Conservation (phyloP, 2,329 filamentous ascomycete genomes). For the Phaeosphaeria sp. region DNA sequence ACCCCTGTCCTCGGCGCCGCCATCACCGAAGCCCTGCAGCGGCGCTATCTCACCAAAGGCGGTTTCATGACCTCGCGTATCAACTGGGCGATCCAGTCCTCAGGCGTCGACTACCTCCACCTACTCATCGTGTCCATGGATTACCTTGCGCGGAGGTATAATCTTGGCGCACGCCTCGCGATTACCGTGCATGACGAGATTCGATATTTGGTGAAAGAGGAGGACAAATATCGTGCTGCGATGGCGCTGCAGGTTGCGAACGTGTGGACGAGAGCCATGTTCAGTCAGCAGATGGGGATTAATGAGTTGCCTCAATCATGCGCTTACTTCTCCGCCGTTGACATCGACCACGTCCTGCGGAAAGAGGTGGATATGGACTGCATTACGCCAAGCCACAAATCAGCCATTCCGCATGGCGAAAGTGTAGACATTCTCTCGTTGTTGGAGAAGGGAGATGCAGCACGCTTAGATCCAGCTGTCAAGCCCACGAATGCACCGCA, state of each 20-base stretch:
- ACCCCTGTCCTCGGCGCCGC: conserved; percentile 93
- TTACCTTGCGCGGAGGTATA: conserved; percentile 84
- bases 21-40: conserved; percentile 94
- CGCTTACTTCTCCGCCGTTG: conserved; percentile 93
- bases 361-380: conserved; percentile 99
- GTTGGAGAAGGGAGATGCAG: conserved; percentile 72
- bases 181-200: conserved; percentile 99
- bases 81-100: conserved; percentile 99
- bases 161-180: conserved; percentile 81
- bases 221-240: conserved; percentile 86
- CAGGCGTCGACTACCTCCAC: conserved; percentile 95
- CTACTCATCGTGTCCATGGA: conserved; percentile 94
- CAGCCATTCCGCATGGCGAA: conserved; percentile 82
- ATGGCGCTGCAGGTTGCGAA: conserved; percentile 95
- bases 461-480: conserved; percentile 71
- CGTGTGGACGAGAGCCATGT: conserved; percentile 97
- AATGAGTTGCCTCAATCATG: conserved; percentile 92
- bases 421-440: conserved; percentile 82
- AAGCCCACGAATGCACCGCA: conserved; percentile 64
- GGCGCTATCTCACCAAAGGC: conserved; percentile 83
- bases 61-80: conserved; percentile 95
- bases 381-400: conserved; percentile 83
- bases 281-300: conserved; percentile 95
- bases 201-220: conserved; percentile 83
- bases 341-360: conserved; percentile 92